Percentiles rank a stretch among this genome's conserved stretches.
Conservation (phyloP, 2,329 filamentous ascomycete species). For the Venturia effusa region DNA sequence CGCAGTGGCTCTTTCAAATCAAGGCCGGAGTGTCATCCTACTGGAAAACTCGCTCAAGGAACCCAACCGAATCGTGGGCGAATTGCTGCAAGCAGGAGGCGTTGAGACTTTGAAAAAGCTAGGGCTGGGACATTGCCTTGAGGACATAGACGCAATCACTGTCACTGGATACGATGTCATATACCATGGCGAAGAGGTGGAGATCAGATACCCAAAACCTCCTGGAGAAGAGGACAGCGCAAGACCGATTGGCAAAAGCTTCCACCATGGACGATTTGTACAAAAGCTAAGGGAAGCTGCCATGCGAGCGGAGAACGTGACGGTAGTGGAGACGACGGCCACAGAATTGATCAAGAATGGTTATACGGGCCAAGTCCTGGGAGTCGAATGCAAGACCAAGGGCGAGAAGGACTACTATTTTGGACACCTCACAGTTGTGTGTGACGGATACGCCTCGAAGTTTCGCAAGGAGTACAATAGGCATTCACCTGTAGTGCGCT, state of each 20-base stretch:
- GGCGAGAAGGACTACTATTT: constrained; percentile 65
- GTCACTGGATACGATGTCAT: constrained; percentile 82
- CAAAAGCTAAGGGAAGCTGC: constrained; percentile 68
- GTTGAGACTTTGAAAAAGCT: constrained; percentile 69
- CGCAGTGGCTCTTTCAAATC: constrained; percentile 73
- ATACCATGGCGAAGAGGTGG: constrained; percentile 62
- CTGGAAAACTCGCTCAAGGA: constrained; percentile 84
- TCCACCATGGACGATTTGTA: constrained; percentile 94
- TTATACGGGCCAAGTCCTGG: constrained; percentile 61
- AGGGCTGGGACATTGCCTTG: constrained; percentile 70
- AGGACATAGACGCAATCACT: constrained; percentile 75
- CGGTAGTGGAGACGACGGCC: constrained; percentile 81
- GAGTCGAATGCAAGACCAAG: constrained; percentile 66
- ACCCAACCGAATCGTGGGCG: constrained; percentile 91
- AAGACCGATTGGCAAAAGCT: constrained; percentile 62
- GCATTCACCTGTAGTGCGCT: constrained; percentile 58
- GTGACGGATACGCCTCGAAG: constrained; percentile 85
- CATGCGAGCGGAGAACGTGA: constrained; percentile 67
- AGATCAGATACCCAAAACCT: constrained; percentile 67
- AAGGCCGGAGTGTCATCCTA: constrained; percentile 82
- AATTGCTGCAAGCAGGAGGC: constrained; percentile 87
- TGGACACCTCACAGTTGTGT: constrained; percentile 74
- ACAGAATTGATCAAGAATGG: constrained; percentile 62
- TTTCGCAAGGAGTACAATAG: constrained; percentile 73
- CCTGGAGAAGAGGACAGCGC: constrained; percentile 27